These are phyloP conservation scores for Fraxinus albicans DNA, from an alignment of 305 asterid species.

Conservation along the genomic window DNA sequence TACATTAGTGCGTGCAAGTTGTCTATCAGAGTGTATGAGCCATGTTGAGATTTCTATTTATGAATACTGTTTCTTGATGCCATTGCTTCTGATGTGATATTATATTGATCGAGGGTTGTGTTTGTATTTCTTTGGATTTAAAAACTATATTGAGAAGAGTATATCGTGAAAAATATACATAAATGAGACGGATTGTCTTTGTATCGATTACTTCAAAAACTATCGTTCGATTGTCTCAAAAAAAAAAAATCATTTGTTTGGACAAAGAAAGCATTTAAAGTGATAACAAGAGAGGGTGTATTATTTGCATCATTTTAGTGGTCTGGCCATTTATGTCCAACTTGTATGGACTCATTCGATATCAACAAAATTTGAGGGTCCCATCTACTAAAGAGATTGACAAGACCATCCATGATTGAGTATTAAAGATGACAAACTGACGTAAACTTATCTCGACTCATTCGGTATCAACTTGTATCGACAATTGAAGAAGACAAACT, in stretches of 20 bases:
- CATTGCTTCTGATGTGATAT: no score
- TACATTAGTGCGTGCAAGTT: no score
- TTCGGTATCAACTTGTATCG: not conserved
- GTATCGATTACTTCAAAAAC: not conserved
- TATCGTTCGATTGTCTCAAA: not conserved
- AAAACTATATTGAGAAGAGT: not conserved
- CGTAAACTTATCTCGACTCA: not conserved
- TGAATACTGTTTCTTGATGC: no score
- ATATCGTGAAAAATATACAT: not conserved
- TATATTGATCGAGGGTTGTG: no score
- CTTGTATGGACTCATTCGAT: not conserved
- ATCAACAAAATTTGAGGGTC: not conserved
- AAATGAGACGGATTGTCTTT: not conserved
- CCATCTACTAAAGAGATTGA: not conserved
- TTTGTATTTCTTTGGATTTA: no score
- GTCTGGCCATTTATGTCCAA: not conserved
- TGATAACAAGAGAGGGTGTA: not conserved
- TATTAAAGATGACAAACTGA: no score
- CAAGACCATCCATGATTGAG: not conserved
- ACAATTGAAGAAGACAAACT: not conserved
- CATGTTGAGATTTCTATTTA: no score
- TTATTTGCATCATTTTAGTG: not conserved
- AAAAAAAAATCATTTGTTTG: not conserved
- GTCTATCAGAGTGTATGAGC: no score
- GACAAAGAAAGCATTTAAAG: not conserved